These are phyloP conservation scores for Maudiozyma barnettii DNA, from an alignment of 805 yeast species.

Conservation along the genomic window DNA sequence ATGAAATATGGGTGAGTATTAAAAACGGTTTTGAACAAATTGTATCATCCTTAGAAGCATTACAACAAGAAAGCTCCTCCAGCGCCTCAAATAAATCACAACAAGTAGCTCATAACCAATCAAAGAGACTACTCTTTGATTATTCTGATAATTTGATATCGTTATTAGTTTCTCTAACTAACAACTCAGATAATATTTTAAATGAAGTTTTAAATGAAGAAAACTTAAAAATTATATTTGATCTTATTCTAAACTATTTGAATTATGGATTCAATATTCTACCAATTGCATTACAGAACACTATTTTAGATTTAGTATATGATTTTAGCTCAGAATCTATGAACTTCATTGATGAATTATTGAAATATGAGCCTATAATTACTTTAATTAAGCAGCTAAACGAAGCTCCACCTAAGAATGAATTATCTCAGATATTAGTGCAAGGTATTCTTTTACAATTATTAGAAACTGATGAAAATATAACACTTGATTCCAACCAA, in stretches of 20 bases:
- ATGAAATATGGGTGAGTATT: constrained; percentile 60
- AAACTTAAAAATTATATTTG: constrained; percentile 20
- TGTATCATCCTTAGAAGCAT: constrained; percentile 34
- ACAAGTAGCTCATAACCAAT: constrained; percentile 22
- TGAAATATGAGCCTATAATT: constrained; percentile 8
- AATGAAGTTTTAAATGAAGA: constrained; percentile 28
- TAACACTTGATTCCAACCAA: constrained; percentile 7
- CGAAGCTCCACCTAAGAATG: constrained; percentile 14
- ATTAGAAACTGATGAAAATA: constrained; percentile 22
- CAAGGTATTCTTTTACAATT: constrained; percentile 34
- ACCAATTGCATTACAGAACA: constrained; percentile 38
- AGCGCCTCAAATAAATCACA: constrained; percentile 1
- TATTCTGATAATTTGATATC: constrained; percentile 67
- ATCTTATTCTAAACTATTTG: constrained; percentile 22
- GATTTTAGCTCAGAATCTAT: constrained; percentile 52
- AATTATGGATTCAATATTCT: constrained; percentile 25
- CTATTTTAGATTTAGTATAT: constrained; percentile 48
- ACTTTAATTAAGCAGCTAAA: neutral
- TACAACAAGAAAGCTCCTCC: neutral
- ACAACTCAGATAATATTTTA: constrained; percentile 55
- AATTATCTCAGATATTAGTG: constrained; percentile 27
- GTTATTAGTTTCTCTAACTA: constrained; percentile 54
- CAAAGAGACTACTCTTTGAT: constrained; percentile 46
- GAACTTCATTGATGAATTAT: constrained; percentile 36
- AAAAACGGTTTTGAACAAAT: constrained; percentile 44